Evolutionary conservation across 345 rosid genomes (phyloP), one percentile per base, ranked within the genome.

Genomic region (Eucalyptus pauciflora): DNA sequence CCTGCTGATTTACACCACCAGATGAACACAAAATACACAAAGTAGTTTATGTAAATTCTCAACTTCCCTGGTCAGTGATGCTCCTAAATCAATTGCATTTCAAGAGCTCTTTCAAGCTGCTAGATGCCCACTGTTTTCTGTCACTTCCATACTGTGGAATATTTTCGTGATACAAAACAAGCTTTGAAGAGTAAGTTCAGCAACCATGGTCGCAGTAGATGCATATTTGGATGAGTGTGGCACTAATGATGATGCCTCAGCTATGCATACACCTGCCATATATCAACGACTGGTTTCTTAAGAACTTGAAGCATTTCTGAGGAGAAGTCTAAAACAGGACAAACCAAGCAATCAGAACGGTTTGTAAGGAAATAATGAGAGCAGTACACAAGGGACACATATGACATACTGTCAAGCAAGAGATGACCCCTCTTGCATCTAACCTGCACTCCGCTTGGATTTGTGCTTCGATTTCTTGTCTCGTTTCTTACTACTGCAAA

Each of bases 401-500:
- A 37, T 37, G 41, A 37, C 41, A 37, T 88, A 88, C 90, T 31
- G n/a, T 90, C 85, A 90, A 58, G 87, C 48, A 87, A 69, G 88
- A 51, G 87, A 88, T 49, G 92, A 92, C 50, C 93, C 92, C 83
- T 90, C 91, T 31, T 86, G 92, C 88, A 90, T 67, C 93, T 93
- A 96, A 87, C 80, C 91, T 86, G 95, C 93, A 90, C 93, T 92
- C 92, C 90, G 95, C 81, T 93, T 95, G 24, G 97, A 93, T 91
- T 94, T 97, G 93, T 94, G 99, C 93, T 94, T 96, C 20, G 96
- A 95, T 93, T 96, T 97, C 96, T 96, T 96, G 93, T 97, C 97
- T 90, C 97, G 94, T 89, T 96, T 97, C 94, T 97, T 97, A 52
- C 96, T 91, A 87, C 94, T 88, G 91, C 88, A 91, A 80, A 90